These are phyloP conservation scores for Kluyveromyces marxianus DNA, from an alignment of 1,139 yeast species.

Conservation along the genomic window DNA sequence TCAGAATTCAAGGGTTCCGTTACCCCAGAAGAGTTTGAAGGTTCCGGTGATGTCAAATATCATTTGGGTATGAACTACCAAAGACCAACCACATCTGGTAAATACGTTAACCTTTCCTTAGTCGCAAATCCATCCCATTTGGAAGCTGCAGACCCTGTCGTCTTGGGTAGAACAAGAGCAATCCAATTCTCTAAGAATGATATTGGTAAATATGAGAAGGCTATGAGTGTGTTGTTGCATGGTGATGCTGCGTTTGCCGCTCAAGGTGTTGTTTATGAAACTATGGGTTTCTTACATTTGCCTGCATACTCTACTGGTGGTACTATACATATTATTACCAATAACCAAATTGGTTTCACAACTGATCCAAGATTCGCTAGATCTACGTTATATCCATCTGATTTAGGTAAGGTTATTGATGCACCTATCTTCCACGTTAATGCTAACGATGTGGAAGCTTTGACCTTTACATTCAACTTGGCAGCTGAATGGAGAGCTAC, in stretches of 20 bases:
- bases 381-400: constrained; percentile 97
- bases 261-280: constrained; percentile 98
- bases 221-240: constrained; percentile 86
- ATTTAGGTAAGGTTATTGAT: constrained; percentile 90
- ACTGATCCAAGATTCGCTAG: constrained; percentile 97
- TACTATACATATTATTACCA: constrained; percentile 89
- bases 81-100: constrained; percentile 98
- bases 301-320: constrained; percentile 99
- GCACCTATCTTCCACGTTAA: constrained; percentile 99
- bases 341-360: constrained; percentile 98
- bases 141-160: constrained; percentile 99
- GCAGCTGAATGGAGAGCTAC: constrained; percentile 99
- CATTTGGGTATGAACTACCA: constrained; percentile 99
- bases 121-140: constrained; percentile 99
- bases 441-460: constrained; percentile 95
- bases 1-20: constrained; percentile 92
- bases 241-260: constrained; percentile 99
- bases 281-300: constrained; percentile 87
- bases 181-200: constrained; percentile 88
- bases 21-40: constrained; percentile 68
- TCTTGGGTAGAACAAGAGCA: constrained; percentile 95
- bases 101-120: constrained; percentile 85
- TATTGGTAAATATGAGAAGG: constrained; percentile 73
- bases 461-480: constrained; percentile 82
- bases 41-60: constrained; percentile 98